Conservation (phyloP, 1,284 basidiomycete species). For the Volvariella surrecta region DNA sequence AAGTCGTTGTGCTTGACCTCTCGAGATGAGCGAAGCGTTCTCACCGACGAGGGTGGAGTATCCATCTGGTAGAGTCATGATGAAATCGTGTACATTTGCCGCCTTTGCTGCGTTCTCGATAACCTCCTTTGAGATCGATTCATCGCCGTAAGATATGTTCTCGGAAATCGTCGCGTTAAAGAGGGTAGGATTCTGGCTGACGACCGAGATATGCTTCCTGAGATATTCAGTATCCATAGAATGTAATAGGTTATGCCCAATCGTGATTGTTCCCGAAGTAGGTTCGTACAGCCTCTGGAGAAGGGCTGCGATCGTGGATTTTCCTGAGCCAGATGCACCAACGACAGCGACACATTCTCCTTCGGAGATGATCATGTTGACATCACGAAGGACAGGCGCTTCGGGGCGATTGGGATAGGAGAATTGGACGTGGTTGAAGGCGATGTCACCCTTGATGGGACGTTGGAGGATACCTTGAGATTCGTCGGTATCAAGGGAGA, state of each 20-base stretch:
- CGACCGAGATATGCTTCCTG: constrained; percentile 78
- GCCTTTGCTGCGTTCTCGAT: constrained; percentile 63
- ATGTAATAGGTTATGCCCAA: constrained; percentile 45
- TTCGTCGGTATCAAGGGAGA: constrained; percentile 61
- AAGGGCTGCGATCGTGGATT: constrained; percentile 79
- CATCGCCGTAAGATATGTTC: constrained; percentile 91
- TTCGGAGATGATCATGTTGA: constrained; percentile 56
- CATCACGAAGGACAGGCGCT: constrained; percentile 56
- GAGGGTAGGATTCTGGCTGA: constrained; percentile 78
- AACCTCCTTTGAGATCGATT: constrained; percentile 41
- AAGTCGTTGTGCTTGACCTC: constrained; percentile 91
- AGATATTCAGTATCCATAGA: constrained; percentile 63
- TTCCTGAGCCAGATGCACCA: constrained; percentile 83
- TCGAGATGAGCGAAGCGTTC: constrained; percentile 82
- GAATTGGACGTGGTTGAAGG: constrained; percentile 70
- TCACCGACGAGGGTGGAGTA: constrained; percentile 88
- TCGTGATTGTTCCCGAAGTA: constrained; percentile 46
- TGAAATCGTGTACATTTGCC: constrained; percentile 85
- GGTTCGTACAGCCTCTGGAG: constrained; percentile 87
- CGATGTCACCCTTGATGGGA: constrained; percentile 48
- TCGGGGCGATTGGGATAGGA: constrained; percentile 78
- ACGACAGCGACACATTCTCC: constrained; percentile 87
- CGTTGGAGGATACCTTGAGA: constrained; percentile 56
- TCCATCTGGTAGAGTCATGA: constrained; percentile 69
- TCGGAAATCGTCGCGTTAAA: constrained; percentile 82